Base-by-base conservation (phyloP, 169 alveolate genomes). In the Plasmodium fragile region DNA sequence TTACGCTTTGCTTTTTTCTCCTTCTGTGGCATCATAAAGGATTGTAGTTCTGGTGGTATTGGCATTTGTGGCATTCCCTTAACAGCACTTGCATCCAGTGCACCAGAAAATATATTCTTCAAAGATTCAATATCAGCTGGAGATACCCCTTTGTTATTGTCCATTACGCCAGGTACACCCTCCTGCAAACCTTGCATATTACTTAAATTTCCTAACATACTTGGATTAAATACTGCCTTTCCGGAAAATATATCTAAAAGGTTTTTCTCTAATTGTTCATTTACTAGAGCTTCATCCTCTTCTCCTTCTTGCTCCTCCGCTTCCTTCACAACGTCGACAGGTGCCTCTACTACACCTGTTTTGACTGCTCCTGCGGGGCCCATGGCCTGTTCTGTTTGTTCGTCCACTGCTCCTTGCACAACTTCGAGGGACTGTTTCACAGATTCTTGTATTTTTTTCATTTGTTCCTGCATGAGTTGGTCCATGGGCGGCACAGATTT, bases 401-500 rank as follows among this genome's bases (percentile, higher is more conserved):
- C 77, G 39, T 52, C 89, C 65, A 30, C 89, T 30, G 65, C 89
- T 3, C 16, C 45, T 81, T 53, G 70, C 25, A 52, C 79, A 28
- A 11, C 41, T 81, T n/a, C 80, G 18, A 32, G 65, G 55, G 41
- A 18, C 5, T 6, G 45, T 10, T 28, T 18, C 28, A 30, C 25
- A 30, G 22, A 16, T 10, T 8, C 80, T 34, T 81, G 69, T 55
- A 52, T 32, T 5, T 32, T 32, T 6, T 41, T 32, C 72, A 55
- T 55, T 55, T 6, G 32, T 7, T 55, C 72, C 30, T 55, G 13
- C 30, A 55, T 4, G 72, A 55, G 2, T 16, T 55, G 80, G 8
- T 41, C 52, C 52, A 41, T 13, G 8, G 52, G 16, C 3, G 1
- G 16, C 52, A 41, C 52, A 41, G 52, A 3, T 8, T 18, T 39